A percentile compares a stretch with the other conserved stretches of the same genome.
These are phyloP conservation scores for Kuraishia borneana DNA, from an alignment of 805 yeast species.

Conservation along the genomic window DNA sequence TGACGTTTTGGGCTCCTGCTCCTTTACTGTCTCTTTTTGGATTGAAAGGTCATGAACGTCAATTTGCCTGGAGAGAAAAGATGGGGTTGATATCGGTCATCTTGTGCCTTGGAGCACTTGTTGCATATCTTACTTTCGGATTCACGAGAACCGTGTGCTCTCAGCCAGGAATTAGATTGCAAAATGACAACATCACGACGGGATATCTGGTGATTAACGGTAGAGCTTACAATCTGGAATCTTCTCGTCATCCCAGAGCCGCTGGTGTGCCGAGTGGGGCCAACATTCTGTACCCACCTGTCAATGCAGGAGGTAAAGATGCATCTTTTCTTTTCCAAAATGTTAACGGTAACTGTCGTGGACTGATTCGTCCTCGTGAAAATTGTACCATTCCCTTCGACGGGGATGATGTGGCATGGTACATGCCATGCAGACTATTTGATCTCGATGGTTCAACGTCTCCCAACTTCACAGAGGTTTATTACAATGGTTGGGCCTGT, in stretches of 20 bases:
- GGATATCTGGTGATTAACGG: constrained; percentile 75
- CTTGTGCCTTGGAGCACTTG: constrained; percentile 57
- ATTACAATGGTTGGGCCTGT: constrained; percentile 84
- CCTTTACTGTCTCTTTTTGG: constrained; percentile 65
- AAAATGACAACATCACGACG: constrained; percentile 44
- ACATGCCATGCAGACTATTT: constrained; percentile 81
- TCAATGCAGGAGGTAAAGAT: constrained; percentile 81
- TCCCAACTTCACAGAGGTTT: constrained; percentile 51
- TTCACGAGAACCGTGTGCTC: constrained; percentile 75
- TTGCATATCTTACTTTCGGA: constrained; percentile 87
- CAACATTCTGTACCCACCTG: constrained; percentile 74
- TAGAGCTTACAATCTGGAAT: constrained; percentile 58
- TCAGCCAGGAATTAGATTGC: constrained; percentile 32
- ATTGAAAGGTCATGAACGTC: constrained; percentile 67
- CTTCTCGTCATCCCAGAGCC: constrained; percentile 69
- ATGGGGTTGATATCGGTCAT: constrained; percentile 76
- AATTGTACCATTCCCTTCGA: constrained; percentile 63
- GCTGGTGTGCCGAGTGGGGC: constrained; percentile 64
- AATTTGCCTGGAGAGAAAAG: constrained; percentile 96
- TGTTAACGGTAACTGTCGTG: constrained; percentile 84
- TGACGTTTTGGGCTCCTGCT: constrained; percentile 92
- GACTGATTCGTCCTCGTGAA: constrained; percentile 57
- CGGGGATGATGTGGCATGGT: constrained; percentile 72
- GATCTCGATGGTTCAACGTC: constrained; percentile 59
- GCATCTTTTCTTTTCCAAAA: constrained; percentile 81